These are phyloP conservation scores for Arxiozyma slooffiae DNA, from an alignment of 1,139 yeast genomes.

Conservation along the genomic window DNA sequence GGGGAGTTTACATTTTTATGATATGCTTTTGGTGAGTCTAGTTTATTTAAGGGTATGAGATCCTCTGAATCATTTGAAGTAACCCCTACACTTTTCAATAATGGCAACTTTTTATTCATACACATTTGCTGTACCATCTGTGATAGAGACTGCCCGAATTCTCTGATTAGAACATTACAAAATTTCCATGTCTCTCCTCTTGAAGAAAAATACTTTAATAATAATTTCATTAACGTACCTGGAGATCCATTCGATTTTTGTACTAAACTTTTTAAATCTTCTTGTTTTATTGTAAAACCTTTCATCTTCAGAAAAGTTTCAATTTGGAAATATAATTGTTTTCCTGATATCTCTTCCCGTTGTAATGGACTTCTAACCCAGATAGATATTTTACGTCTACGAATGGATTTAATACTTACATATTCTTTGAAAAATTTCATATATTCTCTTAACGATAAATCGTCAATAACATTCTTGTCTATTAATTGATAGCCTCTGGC, in stretches of 20 bases:
- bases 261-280: slow-evolving; percentile 33
- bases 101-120: neutral
- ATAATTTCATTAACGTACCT: slow-evolving; percentile 31
- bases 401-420: slow-evolving; percentile 34
- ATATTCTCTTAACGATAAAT: slow-evolving; percentile 30
- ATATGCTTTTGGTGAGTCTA: neutral
- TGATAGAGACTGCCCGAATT: slow-evolving; percentile 13
- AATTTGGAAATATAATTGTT: slow-evolving; percentile 33
- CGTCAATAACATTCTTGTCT: slow-evolving; percentile 27
- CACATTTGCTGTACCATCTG: neutral
- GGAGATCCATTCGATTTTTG: slow-evolving; percentile 33
- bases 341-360: slow-evolving; percentile 30
- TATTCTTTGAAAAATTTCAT: slow-evolving; percentile 29
- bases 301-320: slow-evolving; percentile 36
- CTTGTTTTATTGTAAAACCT: slow-evolving; percentile 36
- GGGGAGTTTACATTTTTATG: neutral
- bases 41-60: neutral
- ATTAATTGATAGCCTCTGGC: slow-evolving; percentile 33
- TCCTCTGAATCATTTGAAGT: neutral
- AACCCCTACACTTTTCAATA: neutral
- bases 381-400: slow-evolving; percentile 35
- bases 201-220: slow-evolving; percentile 34
- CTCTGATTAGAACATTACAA: slow-evolving; percentile 30
- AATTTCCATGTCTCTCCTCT: slow-evolving; percentile 35
- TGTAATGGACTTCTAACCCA: slow-evolving; percentile 34